Base-by-base conservation (phyloP, 2,329 filamentous ascomycete genomes). In the Nigrospora sphaerica region DNA sequence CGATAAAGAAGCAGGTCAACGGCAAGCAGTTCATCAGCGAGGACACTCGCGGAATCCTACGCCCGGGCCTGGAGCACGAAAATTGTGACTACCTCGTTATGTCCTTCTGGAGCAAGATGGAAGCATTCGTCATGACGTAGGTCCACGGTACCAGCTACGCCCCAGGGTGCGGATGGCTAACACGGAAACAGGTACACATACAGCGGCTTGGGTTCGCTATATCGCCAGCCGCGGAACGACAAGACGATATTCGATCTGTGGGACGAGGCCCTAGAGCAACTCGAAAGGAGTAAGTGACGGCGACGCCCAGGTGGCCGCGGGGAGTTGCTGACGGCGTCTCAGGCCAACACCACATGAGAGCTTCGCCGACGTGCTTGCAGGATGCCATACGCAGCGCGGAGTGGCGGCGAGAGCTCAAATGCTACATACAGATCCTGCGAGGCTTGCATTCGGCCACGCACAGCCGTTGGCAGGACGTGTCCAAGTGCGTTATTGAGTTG, bases 371-470 rank as follows among this genome's bases (percentile, higher is more conserved):
- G 42, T 76, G 80, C 1, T 66, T 86, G 14, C 72, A 75, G 35
- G 74, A 75, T 41, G 80, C 80, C 12, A 73, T 81, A 28, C 66
- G 72, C 50, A 72, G 82, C 40, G 72, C 77, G 11, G 72, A 78
- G 49, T 89, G 85, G 83, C 78, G 83, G 43, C 73, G 70, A 46
- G 74, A 81, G 44, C 71, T 88, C 9, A 78, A 81, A 49, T 83
- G 80, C 60, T 85, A 88, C 52, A 72, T 89, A 33, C 77, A 84
- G 43, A 73, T 89, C n/a, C 74, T 91, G 16, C 78, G 84, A 23
- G 82, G 83, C 4, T 77, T 93, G 43, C 74, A 86, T 46, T 75
- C 81, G 1, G 86, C 85, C 39, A 83, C 81, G 37, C 78, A 83
- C 42, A 86, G 83, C 37, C 80, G 88, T 50, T 91, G 85, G 82